Conservation (phyloP, 495 filamentous ascomycete genomes). For the Polyplosphaeria fusca region DNA sequence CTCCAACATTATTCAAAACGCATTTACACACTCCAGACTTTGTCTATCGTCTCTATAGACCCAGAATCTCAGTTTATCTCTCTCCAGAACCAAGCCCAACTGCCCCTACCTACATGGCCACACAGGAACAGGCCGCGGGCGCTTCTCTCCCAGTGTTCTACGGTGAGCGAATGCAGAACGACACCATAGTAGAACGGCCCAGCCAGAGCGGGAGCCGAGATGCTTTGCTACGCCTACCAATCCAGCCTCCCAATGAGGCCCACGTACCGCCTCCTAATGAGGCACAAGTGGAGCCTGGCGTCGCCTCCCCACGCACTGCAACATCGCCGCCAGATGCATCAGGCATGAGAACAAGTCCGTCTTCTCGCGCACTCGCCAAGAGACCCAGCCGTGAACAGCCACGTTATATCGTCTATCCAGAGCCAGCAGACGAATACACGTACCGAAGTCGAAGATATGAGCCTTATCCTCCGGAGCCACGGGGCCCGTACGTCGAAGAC, state of each 20-base stretch:
- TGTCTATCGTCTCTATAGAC: neutral
- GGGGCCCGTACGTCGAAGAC: constrained; percentile 18
- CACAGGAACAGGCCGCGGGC: neutral
- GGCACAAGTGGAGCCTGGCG: constrained; percentile 2
- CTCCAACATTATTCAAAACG: constrained; percentile 2
- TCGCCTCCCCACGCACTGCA: constrained; percentile 6
- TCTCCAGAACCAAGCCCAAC: neutral
- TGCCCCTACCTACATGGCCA: constrained; percentile 5
- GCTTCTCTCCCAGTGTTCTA: constrained; percentile 15
- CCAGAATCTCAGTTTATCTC: constrained; percentile 9
- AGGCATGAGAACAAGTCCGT: neutral
- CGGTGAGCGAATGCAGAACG: constrained; percentile 16
- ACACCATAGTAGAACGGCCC: constrained; percentile 5
- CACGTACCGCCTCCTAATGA: constrained; percentile 13
- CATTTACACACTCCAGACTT: neutral
- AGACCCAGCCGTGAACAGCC: neutral
- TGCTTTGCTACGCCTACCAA: constrained; percentile 10
- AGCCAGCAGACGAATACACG: neutral
- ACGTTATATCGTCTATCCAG: constrained; percentile 2
- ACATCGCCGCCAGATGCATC: neutral
- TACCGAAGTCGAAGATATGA: constrained; percentile 3
- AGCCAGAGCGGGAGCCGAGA: constrained; percentile 6
- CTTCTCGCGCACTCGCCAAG: neutral
- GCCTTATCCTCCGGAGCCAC: constrained; percentile 7
- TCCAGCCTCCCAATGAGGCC: constrained; percentile 12